Percentiles rank a stretch among this genome's conserved stretches.
These are phyloP conservation scores for Vitis hybrid DNA, from an alignment of 177 flowering plant genomes.

Conservation along the genomic window DNA sequence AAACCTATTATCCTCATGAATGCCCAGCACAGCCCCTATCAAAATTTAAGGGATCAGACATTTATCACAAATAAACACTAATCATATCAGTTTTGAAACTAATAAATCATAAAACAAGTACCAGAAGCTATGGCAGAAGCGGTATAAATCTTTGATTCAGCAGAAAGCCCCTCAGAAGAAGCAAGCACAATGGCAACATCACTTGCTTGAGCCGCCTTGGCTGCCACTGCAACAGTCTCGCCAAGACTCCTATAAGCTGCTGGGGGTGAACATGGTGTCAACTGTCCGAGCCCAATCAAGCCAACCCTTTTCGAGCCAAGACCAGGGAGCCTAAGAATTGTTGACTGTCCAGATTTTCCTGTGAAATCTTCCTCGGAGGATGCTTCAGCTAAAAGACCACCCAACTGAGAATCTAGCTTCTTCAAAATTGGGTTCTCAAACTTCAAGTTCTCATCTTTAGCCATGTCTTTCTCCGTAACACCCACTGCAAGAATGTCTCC, in stretches of 20 bases:
- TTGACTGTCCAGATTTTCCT: constrained; percentile 85
- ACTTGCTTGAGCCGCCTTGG: constrained; percentile 77
- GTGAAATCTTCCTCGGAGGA: constrained; percentile 91
- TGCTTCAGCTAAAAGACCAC: constrained; percentile 77
- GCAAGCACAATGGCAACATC: constrained; percentile 75
- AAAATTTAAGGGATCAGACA: constrained; percentile 8
- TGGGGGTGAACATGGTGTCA: constrained; percentile 21
- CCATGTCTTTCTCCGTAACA: constrained; percentile 88
- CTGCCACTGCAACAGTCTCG: constrained; percentile 81
- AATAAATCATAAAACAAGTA: constrained; percentile 20
- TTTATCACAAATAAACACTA: background rate
- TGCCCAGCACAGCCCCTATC: constrained; percentile 75
- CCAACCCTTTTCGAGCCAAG: constrained; percentile 73
- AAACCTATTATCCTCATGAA: constrained; percentile 75
- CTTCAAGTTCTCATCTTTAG: constrained; percentile 63
- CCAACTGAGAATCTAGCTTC: constrained; percentile 62
- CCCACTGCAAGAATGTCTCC: constrained; percentile 94
- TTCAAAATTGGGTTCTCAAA: constrained; percentile 69
- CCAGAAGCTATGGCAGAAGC: constrained; percentile 85
- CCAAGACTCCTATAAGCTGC: constrained; percentile 59
- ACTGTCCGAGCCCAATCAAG: constrained; percentile 79
- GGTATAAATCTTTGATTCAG: constrained; percentile 52
- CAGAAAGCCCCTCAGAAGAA: constrained; percentile 59
- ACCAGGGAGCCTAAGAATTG: constrained; percentile 79
- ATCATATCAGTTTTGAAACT: background rate